Conservation (phyloP, 306 rosid species). For the Quercus mongolica region DNA sequence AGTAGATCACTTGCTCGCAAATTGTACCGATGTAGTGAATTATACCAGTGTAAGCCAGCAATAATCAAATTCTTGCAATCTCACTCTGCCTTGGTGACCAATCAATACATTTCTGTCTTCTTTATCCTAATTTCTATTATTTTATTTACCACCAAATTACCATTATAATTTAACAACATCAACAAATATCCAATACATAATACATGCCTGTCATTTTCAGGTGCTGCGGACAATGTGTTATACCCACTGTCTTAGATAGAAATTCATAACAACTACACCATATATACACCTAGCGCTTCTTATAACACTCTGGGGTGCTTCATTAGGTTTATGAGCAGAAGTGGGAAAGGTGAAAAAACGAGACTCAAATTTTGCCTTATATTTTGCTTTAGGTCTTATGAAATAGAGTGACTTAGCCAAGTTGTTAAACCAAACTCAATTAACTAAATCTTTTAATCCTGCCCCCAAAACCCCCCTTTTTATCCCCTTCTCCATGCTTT, state of each 20-base stretch:
- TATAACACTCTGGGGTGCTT: neutral
- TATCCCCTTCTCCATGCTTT: neutral
- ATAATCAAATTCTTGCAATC: neutral
- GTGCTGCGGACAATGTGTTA: neutral
- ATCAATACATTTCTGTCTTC: neutral
- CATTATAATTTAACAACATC: neutral
- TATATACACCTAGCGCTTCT: neutral
- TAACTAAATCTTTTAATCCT: neutral
- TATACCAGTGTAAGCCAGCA: neutral
- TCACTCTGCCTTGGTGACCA: neutral
- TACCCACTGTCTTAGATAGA: neutral
- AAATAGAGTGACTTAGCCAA: neutral
- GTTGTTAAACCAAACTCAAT: neutral
- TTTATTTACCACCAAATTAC: neutral
- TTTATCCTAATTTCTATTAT: neutral
- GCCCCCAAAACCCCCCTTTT: no score
- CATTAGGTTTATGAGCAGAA: neutral
- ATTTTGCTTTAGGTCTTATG: neutral
- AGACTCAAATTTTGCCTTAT: neutral
- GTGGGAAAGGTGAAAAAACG: neutral
- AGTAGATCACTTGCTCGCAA: neutral
- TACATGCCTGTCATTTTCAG: neutral
- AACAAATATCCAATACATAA: neutral
- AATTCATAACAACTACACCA: neutral
- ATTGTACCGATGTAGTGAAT: neutral